These are phyloP conservation scores for Henckelia pumila DNA, from an alignment of 257 asterid genomes.

Conservation along the genomic window DNA sequence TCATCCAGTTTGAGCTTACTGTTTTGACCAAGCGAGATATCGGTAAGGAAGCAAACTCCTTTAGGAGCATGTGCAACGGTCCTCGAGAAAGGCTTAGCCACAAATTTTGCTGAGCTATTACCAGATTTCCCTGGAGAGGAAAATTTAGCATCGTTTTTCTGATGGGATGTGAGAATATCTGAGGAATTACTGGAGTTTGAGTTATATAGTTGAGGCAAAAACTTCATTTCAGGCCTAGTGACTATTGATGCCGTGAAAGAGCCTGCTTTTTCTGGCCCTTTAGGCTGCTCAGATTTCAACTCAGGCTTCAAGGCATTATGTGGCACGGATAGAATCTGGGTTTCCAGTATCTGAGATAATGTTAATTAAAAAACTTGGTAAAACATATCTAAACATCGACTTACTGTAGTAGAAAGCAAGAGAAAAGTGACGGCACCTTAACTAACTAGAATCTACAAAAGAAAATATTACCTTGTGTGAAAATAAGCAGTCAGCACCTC, in stretches of 20 bases:
- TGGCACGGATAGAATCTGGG: slow-evolving; percentile 29
- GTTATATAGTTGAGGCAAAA: slow-evolving; percentile 33
- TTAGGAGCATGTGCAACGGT: slow-evolving; percentile 47
- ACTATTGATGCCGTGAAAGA: slow-evolving; percentile 27
- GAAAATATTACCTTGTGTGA: slow-evolving; percentile 73
- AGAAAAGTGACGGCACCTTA: no score
- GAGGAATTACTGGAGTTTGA: slow-evolving; percentile 34
- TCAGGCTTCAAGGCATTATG: slow-evolving; percentile 45
- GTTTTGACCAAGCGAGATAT: slow-evolving; percentile 31
- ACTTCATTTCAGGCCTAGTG: slow-evolving; percentile 37
- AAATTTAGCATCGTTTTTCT: slow-evolving; percentile 31
- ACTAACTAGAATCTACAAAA: slow-evolving; percentile 12
- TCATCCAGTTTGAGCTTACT: slow-evolving; percentile 36
- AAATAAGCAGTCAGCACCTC: slow-evolving; percentile 74
- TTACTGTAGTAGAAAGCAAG: slow-evolving; percentile 11
- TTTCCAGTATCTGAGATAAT: slow-evolving; percentile 44
- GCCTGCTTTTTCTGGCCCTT: slow-evolving; percentile 35
- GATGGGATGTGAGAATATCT: slow-evolving; percentile 27
- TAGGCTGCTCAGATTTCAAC: slow-evolving; percentile 30
- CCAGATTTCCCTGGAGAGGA: slow-evolving; percentile 28
- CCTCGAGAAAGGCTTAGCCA: slow-evolving; percentile 29
- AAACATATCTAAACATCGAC: slow-evolving; percentile 20
- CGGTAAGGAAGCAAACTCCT: slow-evolving; percentile 57
- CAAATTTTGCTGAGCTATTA: slow-evolving; percentile 32
- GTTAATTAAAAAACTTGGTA: slow-evolving; percentile 14